Conservation (phyloP, 2,329 filamentous ascomycete genomes). For the Sclerotinia subarctica region DNA sequence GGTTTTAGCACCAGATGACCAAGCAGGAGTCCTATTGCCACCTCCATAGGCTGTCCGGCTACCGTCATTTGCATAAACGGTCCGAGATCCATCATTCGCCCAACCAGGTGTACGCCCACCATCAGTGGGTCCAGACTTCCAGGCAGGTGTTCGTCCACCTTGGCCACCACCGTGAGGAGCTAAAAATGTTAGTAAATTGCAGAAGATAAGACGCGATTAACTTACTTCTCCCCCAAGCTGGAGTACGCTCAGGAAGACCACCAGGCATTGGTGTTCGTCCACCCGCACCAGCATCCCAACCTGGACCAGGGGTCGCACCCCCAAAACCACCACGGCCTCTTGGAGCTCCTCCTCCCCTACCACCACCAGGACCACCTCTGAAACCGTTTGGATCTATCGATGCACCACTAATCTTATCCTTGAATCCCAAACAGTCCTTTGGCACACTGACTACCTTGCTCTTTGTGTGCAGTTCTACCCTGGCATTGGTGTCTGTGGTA, state of each 20-base stretch:
- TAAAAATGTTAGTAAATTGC: constrained; percentile 17
- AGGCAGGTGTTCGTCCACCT: constrained; percentile 62
- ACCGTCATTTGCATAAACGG: constrained; percentile 62
- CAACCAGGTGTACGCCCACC: constrained; percentile 65
- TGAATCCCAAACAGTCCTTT: constrained; percentile 78
- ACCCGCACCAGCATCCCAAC: constrained; percentile 52
- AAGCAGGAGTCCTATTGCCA: constrained; percentile 69
- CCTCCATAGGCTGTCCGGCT: constrained; percentile 71
- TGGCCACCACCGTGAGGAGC: constrained; percentile 57
- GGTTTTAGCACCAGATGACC: constrained; percentile 75
- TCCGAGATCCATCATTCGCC: constrained; percentile 61
- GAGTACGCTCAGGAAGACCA: constrained; percentile 63
- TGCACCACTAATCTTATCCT: constrained; percentile 77
- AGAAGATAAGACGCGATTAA: constrained; percentile 28
- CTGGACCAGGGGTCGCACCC: constrained; percentile 46
- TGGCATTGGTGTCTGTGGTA: constrained; percentile 78
- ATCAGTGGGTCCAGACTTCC: constrained; percentile 49
- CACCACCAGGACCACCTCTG: constrained; percentile 39
- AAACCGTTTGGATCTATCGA: constrained; percentile 64
- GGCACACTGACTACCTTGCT: constrained; percentile 84
- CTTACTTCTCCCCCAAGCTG: constrained; percentile 72
- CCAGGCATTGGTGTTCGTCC: constrained; percentile 66
- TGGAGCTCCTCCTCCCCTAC: constrained; percentile 39
- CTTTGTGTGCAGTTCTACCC: constrained; percentile 92
- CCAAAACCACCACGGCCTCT: constrained; percentile 46